These are phyloP conservation scores for Histomonas meleagridis DNA, from an alignment of 208 protist species.

Conservation along the genomic window DNA sequence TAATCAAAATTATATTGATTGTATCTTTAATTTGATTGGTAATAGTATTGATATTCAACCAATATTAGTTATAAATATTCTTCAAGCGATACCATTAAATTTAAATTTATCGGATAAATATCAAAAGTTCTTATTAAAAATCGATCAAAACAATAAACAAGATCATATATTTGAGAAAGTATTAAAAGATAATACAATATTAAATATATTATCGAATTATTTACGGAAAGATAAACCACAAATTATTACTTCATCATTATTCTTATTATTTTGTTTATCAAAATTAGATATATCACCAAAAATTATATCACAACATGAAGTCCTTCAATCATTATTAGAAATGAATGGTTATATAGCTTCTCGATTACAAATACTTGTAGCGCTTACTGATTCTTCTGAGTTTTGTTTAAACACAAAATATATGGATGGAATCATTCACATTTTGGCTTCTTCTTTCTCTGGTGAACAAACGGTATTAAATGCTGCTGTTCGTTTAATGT, in stretches of 20 bases:
- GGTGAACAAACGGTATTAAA: not conserved
- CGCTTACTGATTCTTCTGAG: not conserved
- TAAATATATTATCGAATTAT: not conserved
- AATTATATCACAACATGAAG: not conserved
- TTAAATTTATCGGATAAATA: not conserved
- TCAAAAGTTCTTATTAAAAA: not conserved
- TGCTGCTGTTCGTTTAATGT: not conserved
- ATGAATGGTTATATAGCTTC: not conserved
- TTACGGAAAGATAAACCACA: not conserved
- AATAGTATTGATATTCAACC: not conserved
- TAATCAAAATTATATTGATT: not conserved
- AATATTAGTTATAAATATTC: not conserved
- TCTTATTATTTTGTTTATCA: not conserved
- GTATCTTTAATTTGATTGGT: not conserved
- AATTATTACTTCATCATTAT: not conserved
- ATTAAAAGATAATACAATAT: not conserved
- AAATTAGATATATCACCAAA: not conserved
- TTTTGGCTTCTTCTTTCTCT: not conserved
- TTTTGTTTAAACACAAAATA: not conserved
- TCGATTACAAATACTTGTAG: not conserved
- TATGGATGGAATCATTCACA: not conserved
- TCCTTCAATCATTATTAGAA: not conserved
- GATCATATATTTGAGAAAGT: not conserved
- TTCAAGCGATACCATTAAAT: not conserved
- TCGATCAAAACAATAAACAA: not conserved